A percentile compares a stretch with the other conserved stretches of the same genome.
phyloP scores from a whole-genome alignment of 1,139 yeast species.

The Insectozyma bohioensis region DNA sequence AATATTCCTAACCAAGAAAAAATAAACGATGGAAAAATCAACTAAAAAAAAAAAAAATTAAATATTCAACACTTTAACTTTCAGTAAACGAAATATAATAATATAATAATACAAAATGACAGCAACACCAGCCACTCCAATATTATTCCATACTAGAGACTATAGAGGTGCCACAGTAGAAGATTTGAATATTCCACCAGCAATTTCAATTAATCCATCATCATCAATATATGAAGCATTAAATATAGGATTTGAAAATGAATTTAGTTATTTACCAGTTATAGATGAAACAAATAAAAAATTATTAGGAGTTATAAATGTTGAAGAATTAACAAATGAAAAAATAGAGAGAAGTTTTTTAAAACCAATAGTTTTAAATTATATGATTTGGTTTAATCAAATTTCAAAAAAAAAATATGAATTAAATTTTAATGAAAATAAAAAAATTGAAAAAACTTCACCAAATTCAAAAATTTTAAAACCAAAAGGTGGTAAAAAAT shows the following conservation, averaged over 20 bases:
- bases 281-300: conserved; percentile 50
- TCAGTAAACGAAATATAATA: too few relatives aligned
- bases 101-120: conserved; percentile 3
- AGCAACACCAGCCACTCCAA: conserved; percentile 6
- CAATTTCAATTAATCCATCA: conserved; percentile 54
- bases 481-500: conserved; percentile 35
- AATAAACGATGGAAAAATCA: neutral
- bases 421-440: conserved; percentile 15
- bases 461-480: conserved; percentile 29
- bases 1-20: conserved; percentile 1
- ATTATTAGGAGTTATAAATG: conserved; percentile 56
- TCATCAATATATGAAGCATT: conserved; percentile 50
- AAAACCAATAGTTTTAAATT: conserved; percentile 34
- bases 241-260: conserved; percentile 54
- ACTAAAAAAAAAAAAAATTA: neutral
- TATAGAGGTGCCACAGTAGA: conserved; percentile 59
- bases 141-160: conserved; percentile 33
- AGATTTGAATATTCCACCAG: conserved; percentile 63
- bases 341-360: conserved; percentile 22
- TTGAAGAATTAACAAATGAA: conserved; percentile 39
- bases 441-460: conserved; percentile 7
- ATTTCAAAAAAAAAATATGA: conserved; percentile 33
- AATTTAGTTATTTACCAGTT: conserved; percentile 59
- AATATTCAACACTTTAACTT: too few relatives aligned
- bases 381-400: conserved; percentile 48